Conservation (phyloP, 306 rosid genomes). For the Cyamopsis tetragonoloba region DNA sequence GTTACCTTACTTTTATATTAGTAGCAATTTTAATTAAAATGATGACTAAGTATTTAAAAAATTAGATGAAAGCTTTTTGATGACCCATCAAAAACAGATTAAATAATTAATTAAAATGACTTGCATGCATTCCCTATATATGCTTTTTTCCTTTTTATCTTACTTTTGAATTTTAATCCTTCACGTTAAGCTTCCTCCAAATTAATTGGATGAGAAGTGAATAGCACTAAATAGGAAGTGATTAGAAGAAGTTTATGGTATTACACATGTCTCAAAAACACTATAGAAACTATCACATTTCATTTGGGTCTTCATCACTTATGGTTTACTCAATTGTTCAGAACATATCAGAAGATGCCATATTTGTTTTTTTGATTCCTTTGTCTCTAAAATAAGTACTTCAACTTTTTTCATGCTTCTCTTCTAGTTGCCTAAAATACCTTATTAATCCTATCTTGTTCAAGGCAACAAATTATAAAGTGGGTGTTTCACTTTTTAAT, state of each 20-base stretch:
- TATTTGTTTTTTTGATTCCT: background rate
- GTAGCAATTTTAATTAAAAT: conserved; percentile 3
- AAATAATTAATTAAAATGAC: conserved; percentile 23
- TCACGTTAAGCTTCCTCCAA: conserved; percentile 20
- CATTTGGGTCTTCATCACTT: conserved; percentile 35
- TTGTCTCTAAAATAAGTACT: conserved; percentile 24
- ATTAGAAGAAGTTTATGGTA: conserved; percentile 32
- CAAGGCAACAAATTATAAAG: conserved; percentile 31
- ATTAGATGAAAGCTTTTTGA: background rate
- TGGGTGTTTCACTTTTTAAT: conserved; percentile 19
- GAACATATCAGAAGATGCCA: conserved; percentile 39
- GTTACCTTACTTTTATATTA: background rate
- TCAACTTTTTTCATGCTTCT: conserved; percentile 11
- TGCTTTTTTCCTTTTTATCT: conserved; percentile 31
- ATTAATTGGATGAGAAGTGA: conserved; percentile 53
- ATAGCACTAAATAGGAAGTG: conserved; percentile 32
- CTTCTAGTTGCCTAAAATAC: conserved; percentile 27
- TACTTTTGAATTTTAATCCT: conserved; percentile 18
- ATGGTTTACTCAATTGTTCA: conserved; percentile 21
- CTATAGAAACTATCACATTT: conserved; percentile 31
- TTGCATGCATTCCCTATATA: background rate
- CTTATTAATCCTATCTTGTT: conserved; percentile 28
- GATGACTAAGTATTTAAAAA: background rate
- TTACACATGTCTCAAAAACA: conserved; percentile 41
- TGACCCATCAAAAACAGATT: background rate